Base-by-base conservation (phyloP, 2,329 filamentous ascomycete species). In the Chaetoscypha palmicola region DNA sequence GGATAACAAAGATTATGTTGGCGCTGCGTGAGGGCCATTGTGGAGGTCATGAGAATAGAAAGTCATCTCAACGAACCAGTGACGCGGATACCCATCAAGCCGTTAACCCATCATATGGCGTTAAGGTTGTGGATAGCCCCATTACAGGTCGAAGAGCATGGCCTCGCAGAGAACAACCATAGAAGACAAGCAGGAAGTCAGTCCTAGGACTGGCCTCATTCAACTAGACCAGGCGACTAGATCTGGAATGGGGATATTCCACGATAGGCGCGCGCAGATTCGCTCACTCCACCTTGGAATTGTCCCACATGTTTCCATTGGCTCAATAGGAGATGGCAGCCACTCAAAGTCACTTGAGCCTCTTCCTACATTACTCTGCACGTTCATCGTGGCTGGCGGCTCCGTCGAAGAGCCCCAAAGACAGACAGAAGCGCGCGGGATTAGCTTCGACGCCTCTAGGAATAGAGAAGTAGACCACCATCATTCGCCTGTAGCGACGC, bases 341-440 rank as follows among this genome's bases (percentile, higher is more conserved):
- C 55, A 59, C 49, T 53, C 51, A 57, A 41, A 46, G 42, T 49
- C 17, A 46, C 41, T 49, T 52, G 49, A 55, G 49, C 48, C 49
- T 57, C 54, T 52, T 49, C 46, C 43, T 50, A 54, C 55, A 41
- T 44, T 35, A 38, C 38, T 36, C 35, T 40, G 30, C 26, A 31
- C 31, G 42, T 41, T 41, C 23, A 33, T 43, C 34, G 51, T 52
- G 49, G 51, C 52, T 48, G 54, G 55, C 54, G 54, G 43, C 45
- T 56, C 43, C 37, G 24, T 44, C 33, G 34, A 44, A 41, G 43
- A 45, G 30, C 10, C 32, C 21, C 22, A n/a, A n/a, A 21, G 20
- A 40, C n/a, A n/a, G 45, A 41, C 7, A 24, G 43, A 53, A 50
- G 52, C 56, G 57, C 57, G 55, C 55, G 55, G 50, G 51, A 53